Evolutionary conservation across 2,329 filamentous ascomycete genomes (phyloP).

Genomic region (Pestalotiopsis fici): DNA sequence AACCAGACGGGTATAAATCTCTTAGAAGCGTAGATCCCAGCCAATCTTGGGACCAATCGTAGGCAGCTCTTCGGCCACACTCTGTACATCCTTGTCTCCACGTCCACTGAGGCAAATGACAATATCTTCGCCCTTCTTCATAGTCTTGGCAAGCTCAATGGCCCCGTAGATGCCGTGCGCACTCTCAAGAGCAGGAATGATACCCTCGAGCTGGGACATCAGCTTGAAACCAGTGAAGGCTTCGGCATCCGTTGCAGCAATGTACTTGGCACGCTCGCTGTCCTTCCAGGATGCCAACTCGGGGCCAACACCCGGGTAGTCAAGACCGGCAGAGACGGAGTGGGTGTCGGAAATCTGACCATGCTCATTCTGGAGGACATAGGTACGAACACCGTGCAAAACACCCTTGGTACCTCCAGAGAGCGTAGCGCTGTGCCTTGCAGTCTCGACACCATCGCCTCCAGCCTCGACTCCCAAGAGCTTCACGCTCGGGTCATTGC

Average conservation of each 20-base stretch:
- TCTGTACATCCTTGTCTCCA: constrained; percentile 98
- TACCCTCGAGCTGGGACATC: constrained; percentile 86
- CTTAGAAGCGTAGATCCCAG: constrained; percentile 66
- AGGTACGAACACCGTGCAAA: constrained; percentile 92
- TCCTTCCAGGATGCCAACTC: constrained; percentile 95
- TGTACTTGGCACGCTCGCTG: constrained; percentile 78
- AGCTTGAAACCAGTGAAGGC: constrained; percentile 86
- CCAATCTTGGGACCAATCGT: constrained; percentile 86
- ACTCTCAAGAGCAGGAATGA: constrained; percentile 93
- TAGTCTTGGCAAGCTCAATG: constrained; percentile 87
- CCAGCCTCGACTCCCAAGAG: constrained; percentile 93
- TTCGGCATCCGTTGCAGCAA: constrained; percentile 88
- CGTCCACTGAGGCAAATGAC: constrained; percentile 93
- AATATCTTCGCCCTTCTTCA: constrained; percentile 84
- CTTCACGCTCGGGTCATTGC: constrained; percentile 80
- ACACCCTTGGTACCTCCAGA: constrained; percentile 87
- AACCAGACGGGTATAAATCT: background rate
- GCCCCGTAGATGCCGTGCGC: constrained; percentile 91
- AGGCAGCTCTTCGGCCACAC: constrained; percentile 91
- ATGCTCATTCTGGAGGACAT: constrained; percentile 88
- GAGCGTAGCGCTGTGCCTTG: constrained; percentile 84
- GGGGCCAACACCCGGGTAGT: constrained; percentile 95
- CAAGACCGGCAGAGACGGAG: constrained; percentile 92
- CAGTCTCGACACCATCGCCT: constrained; percentile 87
- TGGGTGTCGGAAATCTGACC: constrained; percentile 95